phyloP scores from a whole-genome alignment of 2,329 filamentous ascomycete species.

The Myriosclerotinia curreyana region DNA sequence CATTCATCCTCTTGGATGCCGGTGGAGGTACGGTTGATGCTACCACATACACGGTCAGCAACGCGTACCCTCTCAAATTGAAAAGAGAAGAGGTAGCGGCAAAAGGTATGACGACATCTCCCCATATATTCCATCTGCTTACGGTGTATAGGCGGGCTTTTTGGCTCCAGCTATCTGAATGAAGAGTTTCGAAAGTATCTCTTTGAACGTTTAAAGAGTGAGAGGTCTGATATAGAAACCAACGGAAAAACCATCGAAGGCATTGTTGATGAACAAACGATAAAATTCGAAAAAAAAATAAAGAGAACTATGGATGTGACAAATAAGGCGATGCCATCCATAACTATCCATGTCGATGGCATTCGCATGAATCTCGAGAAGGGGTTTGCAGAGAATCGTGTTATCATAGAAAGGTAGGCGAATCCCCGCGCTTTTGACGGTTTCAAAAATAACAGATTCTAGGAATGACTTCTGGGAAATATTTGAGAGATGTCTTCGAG shows the following conservation, averaged over 20 bases:
- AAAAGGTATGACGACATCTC: conserved; percentile 21
- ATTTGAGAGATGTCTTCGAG: conserved; percentile 4
- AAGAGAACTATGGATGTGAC: conserved; percentile 19
- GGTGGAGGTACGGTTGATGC: conserved; percentile 37
- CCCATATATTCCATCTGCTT: background rate
- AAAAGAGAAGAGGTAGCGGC: conserved; percentile 29
- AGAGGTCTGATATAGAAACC: conserved; percentile 22
- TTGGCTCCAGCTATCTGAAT: conserved; percentile 29
- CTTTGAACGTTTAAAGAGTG: conserved; percentile 17
- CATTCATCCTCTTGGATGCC: conserved; percentile 32
- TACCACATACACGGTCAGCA: conserved; percentile 33
- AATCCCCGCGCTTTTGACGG: background rate
- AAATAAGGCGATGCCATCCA: background rate
- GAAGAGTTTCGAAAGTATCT: conserved; percentile 23
- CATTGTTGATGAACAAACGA: conserved; percentile 21
- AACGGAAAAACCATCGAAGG: conserved; percentile 19
- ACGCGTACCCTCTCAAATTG: conserved; percentile 29
- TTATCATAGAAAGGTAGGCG: conserved; percentile 3
- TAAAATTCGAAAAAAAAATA: conserved; percentile 24
- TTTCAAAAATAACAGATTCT: background rate
- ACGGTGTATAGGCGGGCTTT: conserved; percentile 15
- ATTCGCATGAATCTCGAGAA: background rate
- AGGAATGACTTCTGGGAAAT: conserved; percentile 2
- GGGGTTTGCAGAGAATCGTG: background rate
- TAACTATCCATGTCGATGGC: background rate